A percentile compares a stretch with the other conserved stretches of the same genome.
These are phyloP conservation scores for Fusarium guadeloupense DNA, from an alignment of 2,329 filamentous ascomycete genomes.

Conservation along the genomic window DNA sequence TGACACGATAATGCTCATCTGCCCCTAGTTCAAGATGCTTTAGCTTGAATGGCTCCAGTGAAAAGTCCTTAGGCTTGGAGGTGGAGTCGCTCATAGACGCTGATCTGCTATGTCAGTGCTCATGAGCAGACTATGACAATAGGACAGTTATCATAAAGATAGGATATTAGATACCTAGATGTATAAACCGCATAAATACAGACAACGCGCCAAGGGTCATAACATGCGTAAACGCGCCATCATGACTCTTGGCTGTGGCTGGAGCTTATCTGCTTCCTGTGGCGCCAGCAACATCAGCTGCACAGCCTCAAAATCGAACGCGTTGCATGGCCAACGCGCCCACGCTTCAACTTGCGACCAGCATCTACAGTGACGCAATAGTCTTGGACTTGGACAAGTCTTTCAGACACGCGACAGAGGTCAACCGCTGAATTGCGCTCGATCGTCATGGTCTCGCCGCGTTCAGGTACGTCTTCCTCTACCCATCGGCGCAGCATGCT, in stretches of 20 bases:
- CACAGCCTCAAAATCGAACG: conserved; percentile 32
- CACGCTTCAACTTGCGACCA: conserved; percentile 36
- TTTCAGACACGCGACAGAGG: conserved; percentile 6
- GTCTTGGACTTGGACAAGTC: conserved; percentile 4
- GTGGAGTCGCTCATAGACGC: background rate
- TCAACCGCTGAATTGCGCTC: conserved; percentile 12
- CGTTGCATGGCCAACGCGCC: conserved; percentile 34
- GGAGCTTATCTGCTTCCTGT: conserved; percentile 8
- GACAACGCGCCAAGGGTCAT: no score
- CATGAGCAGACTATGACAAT: background rate
- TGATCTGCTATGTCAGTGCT: background rate
- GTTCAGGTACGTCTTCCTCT: conserved; percentile 28
- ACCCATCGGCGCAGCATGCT: background rate
- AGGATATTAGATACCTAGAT: no score
- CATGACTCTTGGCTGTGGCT: conserved; percentile 14
- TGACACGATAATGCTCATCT: conserved; percentile 51
- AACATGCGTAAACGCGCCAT: no score
- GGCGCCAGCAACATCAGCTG: no score
- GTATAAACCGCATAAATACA: no score
- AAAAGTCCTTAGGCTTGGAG: background rate
- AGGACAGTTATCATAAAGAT: no score
- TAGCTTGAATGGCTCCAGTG: background rate
- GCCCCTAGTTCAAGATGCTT: conserved; percentile 38
- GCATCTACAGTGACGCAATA: conserved; percentile 38
- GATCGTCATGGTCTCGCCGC: conserved; percentile 16